phyloP scores from a whole-genome alignment of 441 rosid species.

The Gossypium lobatum region DNA sequence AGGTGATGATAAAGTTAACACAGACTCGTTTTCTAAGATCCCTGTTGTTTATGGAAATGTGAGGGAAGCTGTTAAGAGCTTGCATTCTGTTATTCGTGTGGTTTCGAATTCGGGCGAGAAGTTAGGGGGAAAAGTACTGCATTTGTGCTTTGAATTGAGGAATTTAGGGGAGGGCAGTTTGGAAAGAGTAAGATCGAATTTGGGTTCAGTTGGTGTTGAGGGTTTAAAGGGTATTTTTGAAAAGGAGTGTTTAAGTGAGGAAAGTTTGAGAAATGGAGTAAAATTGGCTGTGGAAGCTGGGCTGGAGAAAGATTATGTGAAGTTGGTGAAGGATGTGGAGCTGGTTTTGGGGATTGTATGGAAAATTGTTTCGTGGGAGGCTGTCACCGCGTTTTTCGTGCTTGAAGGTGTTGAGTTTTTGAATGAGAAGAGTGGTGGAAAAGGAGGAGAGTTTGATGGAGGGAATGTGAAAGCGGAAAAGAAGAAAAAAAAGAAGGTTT shows the following conservation, averaged over 20 bases:
- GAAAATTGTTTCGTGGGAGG: conserved; percentile 77
- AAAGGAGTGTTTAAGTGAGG: conserved; percentile 23
- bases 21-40: conserved; percentile 37
- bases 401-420: conserved; percentile 59
- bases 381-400: conserved; percentile 46
- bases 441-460: conserved; percentile 28
- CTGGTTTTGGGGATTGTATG: conserved; percentile 40
- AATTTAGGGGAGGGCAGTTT: conserved; percentile 52
- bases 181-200: conserved; percentile 35
- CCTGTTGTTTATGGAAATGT: conserved; percentile 55
- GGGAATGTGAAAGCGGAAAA: conserved; percentile 39
- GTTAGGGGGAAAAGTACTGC: conserved; percentile 28
- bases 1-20: conserved; percentile 18
- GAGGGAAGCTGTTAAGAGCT: conserved; percentile 44
- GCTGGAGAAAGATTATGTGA: conserved; percentile 34
- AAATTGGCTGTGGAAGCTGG: conserved; percentile 32
- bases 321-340: conserved; percentile 46
- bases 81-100: conserved; percentile 48
- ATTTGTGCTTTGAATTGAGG: conserved; percentile 37
- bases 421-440: conserved; percentile 21
- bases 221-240: conserved; percentile 30
- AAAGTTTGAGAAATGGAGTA: conserved; percentile 27
- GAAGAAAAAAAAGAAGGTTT: conserved; percentile 61
- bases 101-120: conserved; percentile 48
- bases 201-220: conserved; percentile 33